Base-by-base conservation (phyloP, 768 basidiomycete species). In the Suillus hirtellus region DNA sequence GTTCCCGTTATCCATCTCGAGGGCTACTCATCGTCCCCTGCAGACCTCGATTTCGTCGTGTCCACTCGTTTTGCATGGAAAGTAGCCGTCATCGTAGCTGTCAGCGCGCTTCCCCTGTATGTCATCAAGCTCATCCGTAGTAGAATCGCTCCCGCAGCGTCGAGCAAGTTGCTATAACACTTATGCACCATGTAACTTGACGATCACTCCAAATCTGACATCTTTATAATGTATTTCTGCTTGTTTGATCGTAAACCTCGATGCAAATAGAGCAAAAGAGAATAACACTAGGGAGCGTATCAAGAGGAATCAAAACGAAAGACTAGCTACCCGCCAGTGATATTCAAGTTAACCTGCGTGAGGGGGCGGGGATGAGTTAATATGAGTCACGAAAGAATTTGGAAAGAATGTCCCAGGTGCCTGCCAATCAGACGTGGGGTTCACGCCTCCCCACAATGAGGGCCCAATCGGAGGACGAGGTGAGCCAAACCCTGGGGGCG, bases 1-100 rank as follows among this genome's bases (percentile, higher is more conserved):
- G 35, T 46, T n/a, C 8, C 15, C 35, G 42, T 49, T 40, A 10
- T 62, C 14, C 40, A 4, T 53, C 10, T 4, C 10, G 27, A 11
- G 7, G 24, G 37, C 63, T 63, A 34, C 69, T 67, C 60, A 60
- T 61, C 44, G 8, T 19, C 44, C 50, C 38, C 31, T 43, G 4
- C 70, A 98, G 96, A 99, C 77, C 87, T 97, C 53, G 83, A 90
- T 0, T 99, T 99, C 71, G 96, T 99, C 44, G 81, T 96, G 5
- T 93, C 96, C 5, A 72, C 86, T 40, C 85, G 86, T 27, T 99
- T 98, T 77, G 86, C 88, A 24, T 96, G 93, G 93, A 99, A 98
- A 77, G 92, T 97, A 14, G 91, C 91, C 0, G 86, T 96, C 54
- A 97, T 99, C 70, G 95, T 99, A 3, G 94, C 91, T 8, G 85